phyloP scores from a whole-genome alignment of 2,329 filamentous ascomycete species.

The Onygena corvina region DNA sequence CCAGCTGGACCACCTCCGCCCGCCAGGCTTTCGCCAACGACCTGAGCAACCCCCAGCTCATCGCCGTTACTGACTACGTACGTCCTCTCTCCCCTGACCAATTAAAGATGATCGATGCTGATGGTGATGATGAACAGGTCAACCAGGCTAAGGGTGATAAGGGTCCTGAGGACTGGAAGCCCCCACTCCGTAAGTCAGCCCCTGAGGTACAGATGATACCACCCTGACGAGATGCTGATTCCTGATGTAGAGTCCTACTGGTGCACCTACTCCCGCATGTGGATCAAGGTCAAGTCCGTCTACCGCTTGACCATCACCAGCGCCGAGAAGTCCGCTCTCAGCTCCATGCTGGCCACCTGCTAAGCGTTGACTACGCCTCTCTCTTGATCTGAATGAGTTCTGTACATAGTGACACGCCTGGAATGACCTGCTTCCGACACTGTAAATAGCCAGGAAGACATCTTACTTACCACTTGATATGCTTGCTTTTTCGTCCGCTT shows the following conservation, averaged over 20 bases:
- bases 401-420: neutral
- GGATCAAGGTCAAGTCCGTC: conserved; percentile 65
- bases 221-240: neutral
- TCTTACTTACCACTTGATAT: too few relatives aligned
- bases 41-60: conserved; percentile 59
- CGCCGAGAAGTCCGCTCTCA: conserved; percentile 58
- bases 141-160: conserved; percentile 64
- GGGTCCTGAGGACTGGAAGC: conserved; percentile 66
- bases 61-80: conserved; percentile 62
- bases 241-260: conserved; percentile 45
- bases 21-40: conserved; percentile 67
- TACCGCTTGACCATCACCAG: conserved; percentile 57
- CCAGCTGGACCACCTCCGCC: conserved; percentile 55
- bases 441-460: too few relatives aligned
- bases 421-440: neutral
- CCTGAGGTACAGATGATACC: neutral
- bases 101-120: neutral
- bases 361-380: neutral
- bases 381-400: neutral
- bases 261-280: conserved; percentile 67
- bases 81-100: neutral
- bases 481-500: too few relatives aligned
- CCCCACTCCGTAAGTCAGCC: conserved; percentile 42
- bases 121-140: conserved; percentile 25
- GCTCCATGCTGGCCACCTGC: conserved; percentile 42